A percentile compares a stretch with the other conserved stretches of the same genome.
Conservation (phyloP, 495 filamentous ascomycete genomes). For the Aspergillus mulundensis region DNA sequence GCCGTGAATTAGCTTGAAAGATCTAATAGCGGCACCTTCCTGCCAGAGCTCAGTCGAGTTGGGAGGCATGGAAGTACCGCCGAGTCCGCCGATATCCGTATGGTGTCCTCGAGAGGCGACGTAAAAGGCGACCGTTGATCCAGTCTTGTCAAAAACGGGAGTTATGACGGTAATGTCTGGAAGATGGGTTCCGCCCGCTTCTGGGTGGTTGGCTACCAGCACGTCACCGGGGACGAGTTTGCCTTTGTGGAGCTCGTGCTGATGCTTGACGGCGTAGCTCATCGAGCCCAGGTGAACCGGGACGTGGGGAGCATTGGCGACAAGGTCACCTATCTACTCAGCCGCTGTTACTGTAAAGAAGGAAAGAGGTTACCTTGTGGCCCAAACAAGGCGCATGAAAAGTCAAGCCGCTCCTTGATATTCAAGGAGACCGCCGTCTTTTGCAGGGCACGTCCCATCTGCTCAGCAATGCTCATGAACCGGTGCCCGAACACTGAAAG, state of each 20-base stretch:
- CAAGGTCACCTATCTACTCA: conserved; percentile 49
- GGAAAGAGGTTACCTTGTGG: conserved; percentile 45
- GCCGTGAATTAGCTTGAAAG: conserved; percentile 85
- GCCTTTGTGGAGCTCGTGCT: conserved; percentile 75
- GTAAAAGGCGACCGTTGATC: conserved; percentile 74
- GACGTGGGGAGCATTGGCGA: conserved; percentile 88
- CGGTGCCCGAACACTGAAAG: conserved; percentile 86
- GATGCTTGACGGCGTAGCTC: conserved; percentile 82
- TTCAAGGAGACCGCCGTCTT: conserved; percentile 92
- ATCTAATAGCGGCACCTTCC: conserved; percentile 86
- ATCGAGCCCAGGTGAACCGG: conserved; percentile 85
- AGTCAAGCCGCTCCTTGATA: conserved; percentile 88
- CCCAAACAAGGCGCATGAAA: conserved; percentile 87
- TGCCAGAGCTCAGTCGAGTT: conserved; percentile 87
- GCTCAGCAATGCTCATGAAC: conserved; percentile 94
- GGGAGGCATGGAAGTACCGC: conserved; percentile 93
- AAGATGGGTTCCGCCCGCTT: conserved; percentile 81
- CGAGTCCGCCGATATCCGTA: conserved; percentile 92
- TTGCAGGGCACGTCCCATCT: conserved; percentile 85
- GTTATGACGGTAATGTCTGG: conserved; percentile 88
- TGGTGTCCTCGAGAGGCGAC: conserved; percentile 71
- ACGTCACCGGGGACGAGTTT: conserved; percentile 88
- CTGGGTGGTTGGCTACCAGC: conserved; percentile 89
- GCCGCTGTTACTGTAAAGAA: not conserved
- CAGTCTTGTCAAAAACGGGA: conserved; percentile 62